These are phyloP conservation scores for Podosphaera aphanis DNA, from an alignment of 2,329 filamentous ascomycete species.

Conservation along the genomic window DNA sequence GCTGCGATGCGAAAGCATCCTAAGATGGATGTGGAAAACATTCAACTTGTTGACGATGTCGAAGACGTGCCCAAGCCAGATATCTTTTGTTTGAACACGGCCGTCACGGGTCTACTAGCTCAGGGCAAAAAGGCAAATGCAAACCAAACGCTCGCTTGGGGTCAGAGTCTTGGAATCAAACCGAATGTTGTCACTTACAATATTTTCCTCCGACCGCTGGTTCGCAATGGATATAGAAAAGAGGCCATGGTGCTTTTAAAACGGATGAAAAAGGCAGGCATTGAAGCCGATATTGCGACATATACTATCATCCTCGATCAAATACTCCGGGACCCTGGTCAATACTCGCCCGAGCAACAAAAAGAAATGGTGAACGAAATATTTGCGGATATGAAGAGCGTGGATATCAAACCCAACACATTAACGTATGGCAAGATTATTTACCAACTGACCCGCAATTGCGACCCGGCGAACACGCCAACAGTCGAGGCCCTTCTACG, in stretches of 20 bases:
- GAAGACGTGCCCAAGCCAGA: constrained; percentile 29
- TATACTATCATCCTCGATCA: constrained; percentile 50
- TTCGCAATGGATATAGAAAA: constrained; percentile 24
- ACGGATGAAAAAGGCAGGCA: constrained; percentile 30
- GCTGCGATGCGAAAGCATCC: constrained; percentile 8
- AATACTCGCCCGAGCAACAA: constrained; percentile 25
- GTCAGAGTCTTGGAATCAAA: constrained; percentile 20
- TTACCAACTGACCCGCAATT: constrained; percentile 29
- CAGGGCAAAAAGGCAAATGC: constrained; percentile 25
- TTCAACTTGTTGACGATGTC: constrained; percentile 13
- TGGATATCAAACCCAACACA: constrained; percentile 33
- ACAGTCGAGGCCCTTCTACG: constrained; percentile 36
- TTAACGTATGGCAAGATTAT: constrained; percentile 49
- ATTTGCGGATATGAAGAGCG: constrained; percentile 31
- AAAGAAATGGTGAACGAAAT: constrained; percentile 25
- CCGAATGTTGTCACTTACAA: constrained; percentile 35
- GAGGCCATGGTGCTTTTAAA: constrained; percentile 29
- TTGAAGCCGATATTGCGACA: constrained; percentile 42
- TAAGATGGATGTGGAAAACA: constrained; percentile 5
- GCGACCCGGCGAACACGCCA: constrained; percentile 8
- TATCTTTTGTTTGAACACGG: constrained; percentile 45
- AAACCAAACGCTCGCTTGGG: constrained; percentile 27
- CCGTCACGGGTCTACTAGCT: constrained; percentile 36
- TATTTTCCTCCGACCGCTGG: constrained; percentile 36
- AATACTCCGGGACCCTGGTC: constrained; percentile 22